A percentile compares a stretch with the other conserved stretches of the same genome.
Evolutionary conservation across 345 rosid genomes (phyloP).

Genomic region (Pugionium cornutum): DNA sequence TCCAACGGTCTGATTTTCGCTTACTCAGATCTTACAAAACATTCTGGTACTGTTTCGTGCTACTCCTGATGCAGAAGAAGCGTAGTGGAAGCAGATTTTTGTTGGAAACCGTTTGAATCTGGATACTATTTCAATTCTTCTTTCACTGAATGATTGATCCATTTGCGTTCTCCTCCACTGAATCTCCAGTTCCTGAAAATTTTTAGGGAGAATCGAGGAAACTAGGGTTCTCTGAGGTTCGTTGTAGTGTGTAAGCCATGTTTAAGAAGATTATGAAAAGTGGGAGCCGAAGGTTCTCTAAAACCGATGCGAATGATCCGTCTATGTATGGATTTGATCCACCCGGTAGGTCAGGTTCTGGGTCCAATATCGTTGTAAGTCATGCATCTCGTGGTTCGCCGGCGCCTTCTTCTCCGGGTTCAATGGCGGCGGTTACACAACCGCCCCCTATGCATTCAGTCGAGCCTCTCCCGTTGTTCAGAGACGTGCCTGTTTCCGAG

Average conservation of each 20-base stretch:
- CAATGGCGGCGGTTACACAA: slow-evolving; percentile 24
- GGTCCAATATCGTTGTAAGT: slow-evolving; percentile 59
- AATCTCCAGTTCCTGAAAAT: neutral
- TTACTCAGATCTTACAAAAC: slow-evolving; percentile 29
- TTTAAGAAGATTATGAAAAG: slow-evolving; percentile 85
- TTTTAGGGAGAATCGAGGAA: neutral
- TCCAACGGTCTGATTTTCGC: slow-evolving; percentile 18
- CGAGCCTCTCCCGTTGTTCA: slow-evolving; percentile 67
- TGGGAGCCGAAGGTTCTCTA: slow-evolving; percentile 70
- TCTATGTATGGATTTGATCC: slow-evolving; percentile 47
- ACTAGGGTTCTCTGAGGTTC: slow-evolving; percentile 9
- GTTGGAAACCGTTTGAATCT: slow-evolving; percentile 26
- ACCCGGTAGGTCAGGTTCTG: slow-evolving; percentile 40
- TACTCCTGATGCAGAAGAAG: neutral
- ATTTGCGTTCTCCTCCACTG: slow-evolving; percentile 22
- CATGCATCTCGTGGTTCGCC: slow-evolving; percentile 58
- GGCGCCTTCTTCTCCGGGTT: slow-evolving; percentile 29
- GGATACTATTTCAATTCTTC: slow-evolving; percentile 17
- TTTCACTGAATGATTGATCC: slow-evolving; percentile 22
- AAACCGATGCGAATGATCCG: slow-evolving; percentile 53
- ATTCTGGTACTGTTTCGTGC: neutral
- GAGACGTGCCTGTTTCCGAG: slow-evolving; percentile 63
- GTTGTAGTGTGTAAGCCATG: slow-evolving; percentile 43
- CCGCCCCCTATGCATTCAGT: slow-evolving; percentile 61
- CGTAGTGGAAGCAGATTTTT: slow-evolving; percentile 8